A percentile compares a stretch with the other conserved stretches of the same genome.
phyloP scores from a whole-genome alignment of 495 filamentous ascomycete species.

The Hypoxylon cercidicola region DNA sequence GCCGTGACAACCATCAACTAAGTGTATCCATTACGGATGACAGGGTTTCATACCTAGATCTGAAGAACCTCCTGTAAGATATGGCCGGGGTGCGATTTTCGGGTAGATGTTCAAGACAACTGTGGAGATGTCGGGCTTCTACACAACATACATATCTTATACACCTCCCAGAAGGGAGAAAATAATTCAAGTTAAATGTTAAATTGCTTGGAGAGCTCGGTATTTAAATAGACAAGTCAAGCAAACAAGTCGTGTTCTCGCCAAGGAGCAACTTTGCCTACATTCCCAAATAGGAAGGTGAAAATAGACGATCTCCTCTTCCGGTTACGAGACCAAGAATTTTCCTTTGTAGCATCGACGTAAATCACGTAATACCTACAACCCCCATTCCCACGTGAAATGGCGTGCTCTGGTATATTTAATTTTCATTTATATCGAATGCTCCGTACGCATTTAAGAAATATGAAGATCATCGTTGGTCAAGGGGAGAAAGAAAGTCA shows the following conservation, averaged over 20 bases:
- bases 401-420: conserved; percentile 35
- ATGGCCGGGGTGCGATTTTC: too few species aligned
- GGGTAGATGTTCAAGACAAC: too few species aligned
- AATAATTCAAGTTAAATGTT: too few species aligned
- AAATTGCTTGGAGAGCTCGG: background rate
- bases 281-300: conserved; percentile 34
- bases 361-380: background rate
- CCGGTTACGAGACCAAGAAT: background rate
- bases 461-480: conserved; percentile 11
- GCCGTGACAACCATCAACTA: too few species aligned
- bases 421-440: conserved; percentile 17
- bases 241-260: background rate
- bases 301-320: conserved; percentile 2
- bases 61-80: too few species aligned
- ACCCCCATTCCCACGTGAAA: conserved; percentile 35
- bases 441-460: background rate
- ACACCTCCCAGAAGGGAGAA: too few species aligned
- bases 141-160: too few species aligned
- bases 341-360: conserved; percentile 1
- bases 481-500: conserved; percentile 1
- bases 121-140: too few species aligned
- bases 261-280: background rate
- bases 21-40: too few species aligned
- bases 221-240: background rate
- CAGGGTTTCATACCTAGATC: too few species aligned